Conservation (phyloP, 225 moss, liverwort and hornwort genomes). For the Lunularia cruciata region DNA sequence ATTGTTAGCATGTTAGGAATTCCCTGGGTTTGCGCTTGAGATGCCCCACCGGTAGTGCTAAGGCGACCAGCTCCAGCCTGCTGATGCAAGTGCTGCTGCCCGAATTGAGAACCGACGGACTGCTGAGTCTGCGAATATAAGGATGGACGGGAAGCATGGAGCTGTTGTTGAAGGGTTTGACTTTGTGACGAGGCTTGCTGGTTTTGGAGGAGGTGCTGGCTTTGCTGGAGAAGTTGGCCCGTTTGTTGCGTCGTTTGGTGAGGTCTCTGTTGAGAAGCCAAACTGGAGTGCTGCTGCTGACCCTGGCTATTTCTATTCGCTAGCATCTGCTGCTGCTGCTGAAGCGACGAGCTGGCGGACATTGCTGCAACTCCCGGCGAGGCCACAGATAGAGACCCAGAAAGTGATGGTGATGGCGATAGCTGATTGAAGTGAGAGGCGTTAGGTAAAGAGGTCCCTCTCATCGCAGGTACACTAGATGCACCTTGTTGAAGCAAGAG, state of each 20-base stretch:
- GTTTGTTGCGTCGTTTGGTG: conserved; percentile 43
- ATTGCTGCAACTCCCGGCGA: conserved; percentile 33
- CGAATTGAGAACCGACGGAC: conserved; percentile 36
- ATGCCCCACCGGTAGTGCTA: conserved; percentile 22
- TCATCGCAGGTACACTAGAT: conserved; percentile 23
- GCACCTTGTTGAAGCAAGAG: conserved; percentile 41
- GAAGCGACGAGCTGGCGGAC: conserved; percentile 24
- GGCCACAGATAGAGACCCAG: conserved; percentile 31
- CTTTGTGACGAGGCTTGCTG: conserved; percentile 38
- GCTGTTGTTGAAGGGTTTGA: conserved; percentile 38
- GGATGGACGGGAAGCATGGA: conserved; percentile 36
- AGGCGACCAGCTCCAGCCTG: conserved; percentile 39
- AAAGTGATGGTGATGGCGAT: conserved; percentile 32
- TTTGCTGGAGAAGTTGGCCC: conserved; percentile 43
- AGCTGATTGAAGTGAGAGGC: conserved; percentile 42
- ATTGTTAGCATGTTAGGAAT: conserved; percentile 33
- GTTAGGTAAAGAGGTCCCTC: conserved; percentile 22
- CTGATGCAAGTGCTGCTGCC: conserved; percentile 40
- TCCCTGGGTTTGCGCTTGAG: conserved; percentile 37
- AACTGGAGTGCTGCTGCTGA: conserved; percentile 40
- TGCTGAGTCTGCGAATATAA: conserved; percentile 38
- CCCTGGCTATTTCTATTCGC: conserved; percentile 31
- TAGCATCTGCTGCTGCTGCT: conserved; percentile 42
- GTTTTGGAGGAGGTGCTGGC: conserved; percentile 34
- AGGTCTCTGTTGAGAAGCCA: conserved; percentile 41